Evolutionary conservation across 2,329 filamentous ascomycete genomes (phyloP).

Genomic region (Aspergillus sp.): DNA sequence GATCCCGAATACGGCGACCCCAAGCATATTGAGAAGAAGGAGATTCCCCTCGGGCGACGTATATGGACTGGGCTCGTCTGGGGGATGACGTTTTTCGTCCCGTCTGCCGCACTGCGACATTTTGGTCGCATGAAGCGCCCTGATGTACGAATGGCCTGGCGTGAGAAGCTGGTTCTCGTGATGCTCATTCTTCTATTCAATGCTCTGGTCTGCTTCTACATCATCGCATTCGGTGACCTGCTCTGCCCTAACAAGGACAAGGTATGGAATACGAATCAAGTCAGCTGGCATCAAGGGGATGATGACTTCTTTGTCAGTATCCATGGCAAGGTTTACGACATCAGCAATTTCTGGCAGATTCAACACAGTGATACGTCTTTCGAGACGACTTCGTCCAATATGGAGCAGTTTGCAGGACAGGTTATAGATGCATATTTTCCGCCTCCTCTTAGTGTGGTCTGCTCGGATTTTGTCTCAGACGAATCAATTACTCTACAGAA

Average conservation of each 20-base stretch:
- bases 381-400: constrained; percentile 52
- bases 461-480: constrained; percentile 60
- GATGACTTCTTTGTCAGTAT: constrained; percentile 82
- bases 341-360: constrained; percentile 75
- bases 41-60: constrained; percentile 56
- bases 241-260: constrained; percentile 90
- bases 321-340: constrained; percentile 82
- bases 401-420: constrained; percentile 69
- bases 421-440: constrained; percentile 81
- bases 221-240: constrained; percentile 73
- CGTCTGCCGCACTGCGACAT: constrained; percentile 69
- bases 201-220: constrained; percentile 78
- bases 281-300: constrained; percentile 60
- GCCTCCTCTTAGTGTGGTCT: constrained; percentile 66
- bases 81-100: constrained; percentile 88
- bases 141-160: constrained; percentile 94
- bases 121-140: constrained; percentile 94
- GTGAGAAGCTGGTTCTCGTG: constrained; percentile 83
- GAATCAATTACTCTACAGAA: constrained; percentile 45
- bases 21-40: constrained; percentile 65
- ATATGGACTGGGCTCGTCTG: constrained; percentile 77
- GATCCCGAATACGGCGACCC: constrained; percentile 72
- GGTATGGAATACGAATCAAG: constrained; percentile 67
- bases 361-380: constrained; percentile 70
- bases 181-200: constrained; percentile 76